Conservation (phyloP, 331 rosid genomes). For the Acacia concinna region DNA sequence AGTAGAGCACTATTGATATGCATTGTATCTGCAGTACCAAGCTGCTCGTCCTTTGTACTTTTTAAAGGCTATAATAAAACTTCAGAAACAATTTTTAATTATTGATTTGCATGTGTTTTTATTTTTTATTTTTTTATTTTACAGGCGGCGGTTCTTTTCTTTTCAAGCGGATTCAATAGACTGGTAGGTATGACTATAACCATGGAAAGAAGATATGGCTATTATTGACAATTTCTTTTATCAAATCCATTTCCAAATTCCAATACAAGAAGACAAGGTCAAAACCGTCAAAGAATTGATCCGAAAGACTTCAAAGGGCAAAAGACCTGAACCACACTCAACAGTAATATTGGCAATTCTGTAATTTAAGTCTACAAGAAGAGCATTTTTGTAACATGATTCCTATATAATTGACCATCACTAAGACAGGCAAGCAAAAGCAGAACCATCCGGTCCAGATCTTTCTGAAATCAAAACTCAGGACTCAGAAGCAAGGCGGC, state of each 20-base stretch:
- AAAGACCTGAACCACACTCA: not conserved
- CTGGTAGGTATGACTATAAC: no score
- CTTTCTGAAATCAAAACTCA: rapidly evolving
- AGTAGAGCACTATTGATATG: no score
- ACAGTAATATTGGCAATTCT: not conserved
- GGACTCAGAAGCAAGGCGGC: no score
- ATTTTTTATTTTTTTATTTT: not conserved
- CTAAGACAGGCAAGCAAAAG: no score
- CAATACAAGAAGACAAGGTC: not conserved
- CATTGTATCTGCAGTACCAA: not conserved
- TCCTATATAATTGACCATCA: not conserved
- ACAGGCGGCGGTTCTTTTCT: not conserved
- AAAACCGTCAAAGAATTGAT: not conserved
- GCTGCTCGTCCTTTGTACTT: not conserved
- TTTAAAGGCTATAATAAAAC: not conserved
- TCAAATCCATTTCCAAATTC: no score
- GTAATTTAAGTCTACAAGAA: not conserved
- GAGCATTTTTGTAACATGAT: not conserved
- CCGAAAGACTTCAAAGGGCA: not conserved
- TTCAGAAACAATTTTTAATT: not conserved
- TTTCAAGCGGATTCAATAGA: not conserved
- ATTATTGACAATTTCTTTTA: no score
- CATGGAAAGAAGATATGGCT: no score
- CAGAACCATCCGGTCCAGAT: not conserved
- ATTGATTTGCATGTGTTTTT: not conserved